Evolutionary conservation across 2,329 filamentous ascomycete species (phyloP).

Genomic region (Fusarium neocosmosporiellum): DNA sequence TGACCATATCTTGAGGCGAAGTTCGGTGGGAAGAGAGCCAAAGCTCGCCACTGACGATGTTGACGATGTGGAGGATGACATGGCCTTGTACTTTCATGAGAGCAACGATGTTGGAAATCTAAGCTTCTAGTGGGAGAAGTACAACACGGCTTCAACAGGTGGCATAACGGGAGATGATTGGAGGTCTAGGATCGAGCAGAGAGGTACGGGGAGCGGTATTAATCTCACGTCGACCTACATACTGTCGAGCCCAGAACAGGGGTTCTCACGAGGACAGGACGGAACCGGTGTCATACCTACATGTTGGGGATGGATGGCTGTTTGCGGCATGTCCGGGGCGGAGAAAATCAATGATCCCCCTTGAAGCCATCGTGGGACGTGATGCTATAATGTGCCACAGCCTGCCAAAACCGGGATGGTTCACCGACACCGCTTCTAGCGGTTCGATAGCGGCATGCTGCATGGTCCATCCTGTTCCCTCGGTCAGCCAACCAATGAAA

Average conservation of each 20-base stretch:
- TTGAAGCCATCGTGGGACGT: constrained; percentile 44
- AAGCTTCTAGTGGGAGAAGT: constrained; percentile 5
- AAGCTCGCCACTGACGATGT: constrained; percentile 39
- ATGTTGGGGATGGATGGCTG: constrained; percentile 42
- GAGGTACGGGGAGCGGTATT: constrained; percentile 38
- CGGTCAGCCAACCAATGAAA: constrained; percentile 41
- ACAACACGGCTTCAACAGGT: constrained; percentile 12
- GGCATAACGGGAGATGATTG: constrained; percentile 26
- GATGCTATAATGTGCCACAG: constrained; percentile 44
- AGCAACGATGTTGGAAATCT: constrained; percentile 14
- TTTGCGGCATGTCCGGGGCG: constrained; percentile 43
- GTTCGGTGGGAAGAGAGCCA: constrained; percentile 48
- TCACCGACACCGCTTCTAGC: constrained; percentile 46
- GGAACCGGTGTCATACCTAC: constrained; percentile 44
- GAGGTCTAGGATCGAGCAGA: constrained; percentile 26
- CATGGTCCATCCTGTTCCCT: constrained; percentile 39
- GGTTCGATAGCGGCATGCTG: constrained; percentile 44
- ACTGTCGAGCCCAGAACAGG: constrained; percentile 37
- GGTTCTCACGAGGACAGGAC: constrained; percentile 43
- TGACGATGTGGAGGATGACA: constrained; percentile 9
- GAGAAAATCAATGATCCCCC: constrained; percentile 43
- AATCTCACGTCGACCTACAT: constrained; percentile 40
- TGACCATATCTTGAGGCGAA: constrained; percentile 53
- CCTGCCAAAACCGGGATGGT: constrained; percentile 41
- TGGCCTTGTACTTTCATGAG: constrained; percentile 11